These are phyloP conservation scores for Exophiala aquamarina DNA, from an alignment of 2,329 filamentous ascomycete genomes.

Conservation along the genomic window DNA sequence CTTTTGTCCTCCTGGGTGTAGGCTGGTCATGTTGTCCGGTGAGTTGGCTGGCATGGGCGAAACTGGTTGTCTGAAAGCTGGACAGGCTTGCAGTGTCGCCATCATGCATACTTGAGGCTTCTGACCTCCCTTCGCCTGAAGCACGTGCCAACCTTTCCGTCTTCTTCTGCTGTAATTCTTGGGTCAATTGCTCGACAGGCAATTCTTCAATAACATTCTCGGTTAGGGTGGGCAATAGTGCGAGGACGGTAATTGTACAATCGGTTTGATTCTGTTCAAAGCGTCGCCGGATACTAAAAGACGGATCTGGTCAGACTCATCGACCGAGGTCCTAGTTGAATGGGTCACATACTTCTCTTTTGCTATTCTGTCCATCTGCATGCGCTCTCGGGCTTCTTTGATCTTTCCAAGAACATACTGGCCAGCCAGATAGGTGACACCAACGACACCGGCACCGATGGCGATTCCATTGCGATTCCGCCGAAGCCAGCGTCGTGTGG, in stretches of 20 bases:
- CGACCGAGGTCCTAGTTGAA: conserved; percentile 1
- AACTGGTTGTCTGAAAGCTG: conserved; percentile 78
- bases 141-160: conserved; percentile 56
- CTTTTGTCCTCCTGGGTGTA: conserved; percentile 70
- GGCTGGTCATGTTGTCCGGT: conserved; percentile 45
- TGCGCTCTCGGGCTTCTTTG: conserved; percentile 88
- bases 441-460: conserved; percentile 81
- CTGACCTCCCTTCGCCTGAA: conserved; percentile 57
- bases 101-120: conserved; percentile 69
- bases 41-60: conserved; percentile 78
- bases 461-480: conserved; percentile 89
- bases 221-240: conserved; percentile 85
- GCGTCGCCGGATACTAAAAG: conserved; percentile 78
- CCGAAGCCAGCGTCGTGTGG: conserved; percentile 85
- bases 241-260: conserved; percentile 97
- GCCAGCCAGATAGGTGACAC: conserved; percentile 85
- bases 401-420: conserved; percentile 93
- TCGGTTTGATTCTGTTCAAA: conserved; percentile 99
- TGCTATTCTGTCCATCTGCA: conserved; percentile 92
- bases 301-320: conserved; percentile 10
- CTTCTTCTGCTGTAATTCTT: conserved; percentile 93
- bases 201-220: conserved; percentile 84
- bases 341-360: conserved; percentile 78
- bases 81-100: conserved; percentile 77
- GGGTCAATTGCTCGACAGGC: conserved; percentile 88